Conservation (phyloP, 257 asterid genomes). For the Nicotiana paniculata region DNA sequence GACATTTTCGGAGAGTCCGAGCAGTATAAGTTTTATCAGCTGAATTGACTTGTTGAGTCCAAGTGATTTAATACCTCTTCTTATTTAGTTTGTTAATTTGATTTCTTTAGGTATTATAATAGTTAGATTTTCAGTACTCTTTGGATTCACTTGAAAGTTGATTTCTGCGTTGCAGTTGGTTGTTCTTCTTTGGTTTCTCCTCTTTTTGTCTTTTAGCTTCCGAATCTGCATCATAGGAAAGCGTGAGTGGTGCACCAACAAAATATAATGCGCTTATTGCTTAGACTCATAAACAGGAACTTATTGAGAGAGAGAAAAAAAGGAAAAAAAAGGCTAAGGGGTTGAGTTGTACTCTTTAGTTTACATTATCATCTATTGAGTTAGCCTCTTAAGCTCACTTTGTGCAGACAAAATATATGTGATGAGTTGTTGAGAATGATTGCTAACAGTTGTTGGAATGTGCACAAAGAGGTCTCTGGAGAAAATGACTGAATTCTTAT, state of each 20-base stretch:
- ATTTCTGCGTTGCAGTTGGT: neutral
- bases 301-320: too few species aligned
- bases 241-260: too few species aligned
- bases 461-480: neutral
- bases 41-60: too few species aligned
- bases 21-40: too few species aligned
- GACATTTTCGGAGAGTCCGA: too few species aligned
- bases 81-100: neutral
- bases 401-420: neutral
- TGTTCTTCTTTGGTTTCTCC: neutral
- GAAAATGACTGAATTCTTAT: neutral
- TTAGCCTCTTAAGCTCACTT: neutral
- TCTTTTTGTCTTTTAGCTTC: neutral
- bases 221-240: neutral
- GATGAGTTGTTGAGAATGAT: neutral
- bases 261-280: neutral
- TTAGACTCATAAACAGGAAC: neutral
- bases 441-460: neutral
- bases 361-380: neutral
- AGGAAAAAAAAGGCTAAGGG: neutral
- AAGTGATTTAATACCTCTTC: neutral
- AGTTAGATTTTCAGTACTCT: neutral
- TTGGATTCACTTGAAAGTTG: neutral
- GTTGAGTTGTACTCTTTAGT: neutral
- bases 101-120: neutral